Percentiles rank a stretch among this genome's conserved stretches.
These are phyloP conservation scores for Draba incana DNA, from an alignment of 345 rosid genomes.

Conservation along the genomic window DNA sequence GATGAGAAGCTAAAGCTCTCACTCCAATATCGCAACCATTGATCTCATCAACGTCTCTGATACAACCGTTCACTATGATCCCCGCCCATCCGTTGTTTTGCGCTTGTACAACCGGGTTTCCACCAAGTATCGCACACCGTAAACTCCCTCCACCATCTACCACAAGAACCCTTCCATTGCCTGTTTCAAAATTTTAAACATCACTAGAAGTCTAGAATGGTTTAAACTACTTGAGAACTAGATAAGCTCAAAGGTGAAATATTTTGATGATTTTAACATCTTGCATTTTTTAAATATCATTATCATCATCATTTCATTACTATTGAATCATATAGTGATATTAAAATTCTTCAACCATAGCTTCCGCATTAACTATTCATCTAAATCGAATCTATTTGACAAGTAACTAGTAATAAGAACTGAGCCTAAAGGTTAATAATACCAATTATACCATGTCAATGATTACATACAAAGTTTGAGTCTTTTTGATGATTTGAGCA, in stretches of 20 bases:
- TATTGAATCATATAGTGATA: slow-evolving; percentile 2
- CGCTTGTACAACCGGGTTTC: slow-evolving; percentile 85
- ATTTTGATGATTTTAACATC: neutral
- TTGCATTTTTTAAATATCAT: neutral
- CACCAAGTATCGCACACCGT: slow-evolving; percentile 78
- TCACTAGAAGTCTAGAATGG: neutral
- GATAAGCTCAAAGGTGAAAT: neutral
- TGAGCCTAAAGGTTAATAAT: neutral
- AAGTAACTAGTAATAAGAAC: neutral
- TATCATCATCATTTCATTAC: neutral
- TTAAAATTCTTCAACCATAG: slow-evolving; percentile 11
- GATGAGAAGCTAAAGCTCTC: slow-evolving; percentile 79
- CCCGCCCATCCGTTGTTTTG: slow-evolving; percentile 91
- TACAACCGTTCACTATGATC: slow-evolving; percentile 74
- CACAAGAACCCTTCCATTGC: slow-evolving; percentile 75
- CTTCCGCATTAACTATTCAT: neutral
- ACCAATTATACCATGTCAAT: neutral
- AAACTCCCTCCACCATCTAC: slow-evolving; percentile 80
- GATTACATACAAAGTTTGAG: slow-evolving; percentile 14
- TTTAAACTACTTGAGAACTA: neutral
- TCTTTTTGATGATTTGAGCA: neutral
- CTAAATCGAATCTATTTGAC: neutral
- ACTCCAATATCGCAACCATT: slow-evolving; percentile 88
- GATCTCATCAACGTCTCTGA: slow-evolving; percentile 83
- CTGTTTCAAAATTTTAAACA: slow-evolving; percentile 16